Conservation (phyloP, 139 green algal species). For the Chlorella ohadii region DNA sequence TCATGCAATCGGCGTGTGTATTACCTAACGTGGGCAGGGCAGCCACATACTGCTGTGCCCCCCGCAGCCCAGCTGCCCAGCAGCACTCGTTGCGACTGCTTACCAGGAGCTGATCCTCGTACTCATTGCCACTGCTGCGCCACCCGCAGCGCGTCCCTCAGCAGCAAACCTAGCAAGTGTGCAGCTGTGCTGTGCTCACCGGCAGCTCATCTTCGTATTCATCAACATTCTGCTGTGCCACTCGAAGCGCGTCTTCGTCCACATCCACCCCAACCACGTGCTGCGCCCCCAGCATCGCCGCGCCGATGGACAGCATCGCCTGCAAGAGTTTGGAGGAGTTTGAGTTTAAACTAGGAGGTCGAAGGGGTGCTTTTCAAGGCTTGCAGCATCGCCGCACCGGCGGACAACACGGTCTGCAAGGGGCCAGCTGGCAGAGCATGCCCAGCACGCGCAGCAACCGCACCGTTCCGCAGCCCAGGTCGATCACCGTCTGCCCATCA, state of each 20-base stretch:
- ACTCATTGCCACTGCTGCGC: conserved; percentile 63
- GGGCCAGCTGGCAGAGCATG: too few species aligned
- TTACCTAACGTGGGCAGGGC: too few species aligned
- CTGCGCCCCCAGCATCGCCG: conserved; percentile 75
- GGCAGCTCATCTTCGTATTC: conserved; percentile 78
- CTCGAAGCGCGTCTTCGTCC: conserved; percentile 82
- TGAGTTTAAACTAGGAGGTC: too few species aligned
- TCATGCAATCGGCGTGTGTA: too few species aligned
- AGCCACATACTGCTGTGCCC: too few species aligned
- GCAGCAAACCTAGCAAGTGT: too few species aligned
- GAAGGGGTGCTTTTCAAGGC: too few species aligned
- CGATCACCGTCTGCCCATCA: conserved; percentile 76
- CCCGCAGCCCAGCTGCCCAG: too few species aligned
- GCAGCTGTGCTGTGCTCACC: too few species aligned
- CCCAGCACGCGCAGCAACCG: too few species aligned
- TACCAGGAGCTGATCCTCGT: conserved; percentile 76
- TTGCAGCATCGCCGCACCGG: too few species aligned
- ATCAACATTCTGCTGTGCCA: conserved; percentile 73
- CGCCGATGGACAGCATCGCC: conserved; percentile 90
- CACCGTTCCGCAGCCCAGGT: conserved; percentile 92
- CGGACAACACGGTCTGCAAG: not conserved
- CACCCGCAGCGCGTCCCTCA: conserved; percentile 76
- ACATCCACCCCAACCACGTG: conserved; percentile 90
- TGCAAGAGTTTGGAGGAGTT: too few species aligned
- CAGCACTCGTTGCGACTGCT: not conserved